Evolutionary conservation across 2,329 filamentous ascomycete species (phyloP).

Genomic region (Trichocomaceae sp.): DNA sequence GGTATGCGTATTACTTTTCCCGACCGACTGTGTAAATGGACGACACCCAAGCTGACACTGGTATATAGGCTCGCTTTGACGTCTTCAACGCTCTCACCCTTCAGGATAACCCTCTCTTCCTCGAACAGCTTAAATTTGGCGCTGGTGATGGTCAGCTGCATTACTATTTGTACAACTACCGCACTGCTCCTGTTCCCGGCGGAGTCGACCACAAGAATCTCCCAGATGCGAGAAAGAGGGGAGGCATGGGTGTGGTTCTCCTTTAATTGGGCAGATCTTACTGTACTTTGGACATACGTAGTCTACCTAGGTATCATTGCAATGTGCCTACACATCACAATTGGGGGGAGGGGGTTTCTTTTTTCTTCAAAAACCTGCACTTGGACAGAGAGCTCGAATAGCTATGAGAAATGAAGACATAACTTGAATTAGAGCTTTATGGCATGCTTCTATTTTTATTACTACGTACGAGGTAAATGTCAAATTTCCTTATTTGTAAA

Average conservation of each 20-base stretch:
- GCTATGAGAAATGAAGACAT: background rate
- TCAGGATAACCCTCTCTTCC: constrained; percentile 88
- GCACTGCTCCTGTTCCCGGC: constrained; percentile 74
- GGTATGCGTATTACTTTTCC: constrained; percentile 38
- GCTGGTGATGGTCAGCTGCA: constrained; percentile 90
- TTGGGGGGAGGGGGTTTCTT: background rate
- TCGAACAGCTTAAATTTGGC: constrained; percentile 90
- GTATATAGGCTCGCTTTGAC: constrained; percentile 64
- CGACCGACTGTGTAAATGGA: background rate
- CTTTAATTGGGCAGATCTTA: constrained; percentile 39
- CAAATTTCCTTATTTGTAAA: too few species aligned
- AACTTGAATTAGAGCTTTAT: too few species aligned
- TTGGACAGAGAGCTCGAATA: background rate
- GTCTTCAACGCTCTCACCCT: constrained; percentile 94
- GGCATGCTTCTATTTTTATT: background rate
- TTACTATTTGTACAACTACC: constrained; percentile 97
- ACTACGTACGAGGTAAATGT: too few species aligned
- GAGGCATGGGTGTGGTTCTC: constrained; percentile 87
- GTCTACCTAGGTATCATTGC: too few species aligned
- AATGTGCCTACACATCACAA: too few species aligned
- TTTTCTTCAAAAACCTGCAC: background rate
- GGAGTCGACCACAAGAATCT: constrained; percentile 75
- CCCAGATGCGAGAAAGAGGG: constrained; percentile 69
- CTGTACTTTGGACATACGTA: background rate
- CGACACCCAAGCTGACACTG: background rate